Evolutionary conservation across 1,139 yeast species (phyloP).

Genomic region (Saccharomyces hybrid): DNA sequence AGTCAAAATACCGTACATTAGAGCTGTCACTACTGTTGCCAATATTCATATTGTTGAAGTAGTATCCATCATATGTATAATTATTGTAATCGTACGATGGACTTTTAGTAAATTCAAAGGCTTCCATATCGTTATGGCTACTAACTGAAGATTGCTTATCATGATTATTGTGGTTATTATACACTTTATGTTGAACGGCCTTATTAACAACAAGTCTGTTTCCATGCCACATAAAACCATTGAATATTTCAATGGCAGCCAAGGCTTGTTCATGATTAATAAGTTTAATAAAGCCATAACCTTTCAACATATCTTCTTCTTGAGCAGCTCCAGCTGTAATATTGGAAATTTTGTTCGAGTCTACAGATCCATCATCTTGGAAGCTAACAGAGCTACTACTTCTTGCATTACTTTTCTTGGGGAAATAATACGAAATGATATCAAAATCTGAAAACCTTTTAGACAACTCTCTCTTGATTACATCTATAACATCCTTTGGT

Average conservation of each 20-base stretch:
- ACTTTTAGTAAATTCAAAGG: neutral
- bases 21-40: neutral
- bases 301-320: conserved; percentile 28
- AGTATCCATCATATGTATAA: neutral
- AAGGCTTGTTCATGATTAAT: conserved; percentile 35
- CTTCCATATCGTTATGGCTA: neutral
- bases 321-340: conserved; percentile 5
- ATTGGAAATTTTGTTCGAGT: neutral
- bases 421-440: conserved; percentile 27
- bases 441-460: conserved; percentile 12
- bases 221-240: conserved; percentile 27
- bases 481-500: conserved; percentile 16
- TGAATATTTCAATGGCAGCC: conserved; percentile 36
- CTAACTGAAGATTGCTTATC: neutral
- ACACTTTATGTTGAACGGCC: conserved; percentile 24
- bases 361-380: neutral
- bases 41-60: neutral
- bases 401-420: conserved; percentile 13
- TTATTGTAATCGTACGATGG: neutral
- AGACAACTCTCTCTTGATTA: conserved; percentile 13
- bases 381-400: conserved; percentile 1
- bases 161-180: neutral
- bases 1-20: neutral
- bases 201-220: conserved; percentile 26
- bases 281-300: conserved; percentile 44